Conservation (phyloP, 2,329 filamentous ascomycete genomes). For the Coniochaeta sp. region DNA sequence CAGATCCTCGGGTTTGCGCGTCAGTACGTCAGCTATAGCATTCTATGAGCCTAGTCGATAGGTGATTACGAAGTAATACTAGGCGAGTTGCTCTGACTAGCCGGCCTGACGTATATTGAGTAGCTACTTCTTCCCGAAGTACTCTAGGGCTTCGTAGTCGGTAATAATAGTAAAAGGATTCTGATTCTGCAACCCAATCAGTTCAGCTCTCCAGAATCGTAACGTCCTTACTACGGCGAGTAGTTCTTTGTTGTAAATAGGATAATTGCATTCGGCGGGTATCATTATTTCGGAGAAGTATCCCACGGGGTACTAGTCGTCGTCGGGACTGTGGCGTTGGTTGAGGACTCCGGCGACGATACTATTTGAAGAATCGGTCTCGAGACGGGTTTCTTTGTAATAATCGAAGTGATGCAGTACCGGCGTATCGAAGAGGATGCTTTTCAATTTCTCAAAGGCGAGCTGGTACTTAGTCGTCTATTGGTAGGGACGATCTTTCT, state of each 20-base stretch:
- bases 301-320: not conserved
- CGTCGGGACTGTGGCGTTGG: not conserved
- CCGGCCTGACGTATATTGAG: not conserved
- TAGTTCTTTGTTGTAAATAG: conserved; percentile 7
- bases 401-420: not conserved
- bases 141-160: not conserved
- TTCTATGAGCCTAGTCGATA: not conserved
- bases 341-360: not conserved
- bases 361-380: not conserved
- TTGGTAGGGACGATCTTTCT: not conserved
- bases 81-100: not conserved
- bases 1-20: not conserved
- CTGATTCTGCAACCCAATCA: no score
- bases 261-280: conserved; percentile 5
- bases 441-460: not conserved
- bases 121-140: conserved; percentile 3
- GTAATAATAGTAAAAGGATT: no score
- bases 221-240: no score
- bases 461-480: not conserved
- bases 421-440: not conserved
- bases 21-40: not conserved
- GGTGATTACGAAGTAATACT: no score
- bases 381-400: not conserved
- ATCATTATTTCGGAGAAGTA: not conserved
- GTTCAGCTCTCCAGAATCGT: no score